phyloP scores from a whole-genome alignment of 108 stramenopile genomes.

The Schizochytrium sp. region DNA sequence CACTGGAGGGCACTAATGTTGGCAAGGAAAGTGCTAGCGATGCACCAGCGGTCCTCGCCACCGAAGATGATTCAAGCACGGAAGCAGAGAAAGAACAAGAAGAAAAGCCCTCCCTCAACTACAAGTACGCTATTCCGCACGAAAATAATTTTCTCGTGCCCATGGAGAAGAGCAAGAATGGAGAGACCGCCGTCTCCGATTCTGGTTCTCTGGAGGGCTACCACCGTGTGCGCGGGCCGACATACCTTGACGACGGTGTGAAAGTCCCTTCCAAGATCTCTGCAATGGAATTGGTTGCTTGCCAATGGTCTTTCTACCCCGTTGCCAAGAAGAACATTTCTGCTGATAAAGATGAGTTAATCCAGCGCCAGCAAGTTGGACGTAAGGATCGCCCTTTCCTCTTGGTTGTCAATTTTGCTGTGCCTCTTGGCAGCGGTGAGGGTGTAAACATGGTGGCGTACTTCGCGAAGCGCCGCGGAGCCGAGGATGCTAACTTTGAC shows the following conservation, averaged over 20 bases:
- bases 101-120: neutral
- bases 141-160: conserved; percentile 52
- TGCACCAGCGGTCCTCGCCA: neutral
- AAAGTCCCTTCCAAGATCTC: conserved; percentile 27
- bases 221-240: conserved; percentile 35
- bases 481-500: conserved; percentile 49
- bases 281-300: conserved; percentile 40
- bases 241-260: conserved; percentile 22
- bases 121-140: conserved; percentile 56
- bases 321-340: conserved; percentile 49
- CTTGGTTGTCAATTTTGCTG: conserved; percentile 12
- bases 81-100: neutral
- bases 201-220: conserved; percentile 4
- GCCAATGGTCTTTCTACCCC: conserved; percentile 54
- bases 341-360: conserved; percentile 43
- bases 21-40: neutral
- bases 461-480: conserved; percentile 57
- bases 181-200: conserved; percentile 8
- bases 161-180: conserved; percentile 21
- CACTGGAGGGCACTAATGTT: neutral
- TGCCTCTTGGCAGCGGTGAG: neutral
- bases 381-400: conserved; percentile 55
- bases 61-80: neutral
- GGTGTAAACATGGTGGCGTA: conserved; percentile 35
- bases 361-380: conserved; percentile 41